Evolutionary conservation across 192 early-diverging fungal species (phyloP).

Genomic region (Entomortierella beljakovae): DNA sequence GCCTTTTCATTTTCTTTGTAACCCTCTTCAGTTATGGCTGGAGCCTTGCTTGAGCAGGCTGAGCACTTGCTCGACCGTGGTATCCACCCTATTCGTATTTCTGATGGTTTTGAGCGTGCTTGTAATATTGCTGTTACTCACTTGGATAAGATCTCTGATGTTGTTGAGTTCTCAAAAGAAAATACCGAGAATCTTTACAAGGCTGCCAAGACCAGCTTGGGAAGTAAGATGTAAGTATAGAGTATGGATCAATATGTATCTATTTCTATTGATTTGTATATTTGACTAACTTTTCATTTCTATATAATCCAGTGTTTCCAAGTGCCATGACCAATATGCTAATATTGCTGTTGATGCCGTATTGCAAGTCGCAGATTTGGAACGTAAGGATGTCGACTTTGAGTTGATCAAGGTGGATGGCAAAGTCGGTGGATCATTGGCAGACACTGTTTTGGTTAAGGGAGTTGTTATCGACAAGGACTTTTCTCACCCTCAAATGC

Average conservation of each 20-base stretch:
- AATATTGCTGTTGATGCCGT: constrained; percentile 99
- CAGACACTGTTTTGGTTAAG: constrained; percentile 92
- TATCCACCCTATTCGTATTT: constrained; percentile 98
- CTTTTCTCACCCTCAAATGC: constrained; percentile 99
- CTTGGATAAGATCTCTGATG: constrained; percentile 92
- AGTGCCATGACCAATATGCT: constrained; percentile 98
- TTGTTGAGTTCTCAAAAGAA: constrained; percentile 85
- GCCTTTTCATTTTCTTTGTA: neutral
- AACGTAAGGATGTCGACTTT: constrained; percentile 99
- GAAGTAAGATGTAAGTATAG: constrained; percentile 92
- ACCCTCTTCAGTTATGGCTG: constrained; percentile 99
- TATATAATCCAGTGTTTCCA: constrained; percentile 81
- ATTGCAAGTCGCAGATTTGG: constrained; percentile 96
- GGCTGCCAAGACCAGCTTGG: constrained; percentile 96
- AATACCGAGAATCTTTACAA: constrained; percentile 89
- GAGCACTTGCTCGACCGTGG: constrained; percentile 95
- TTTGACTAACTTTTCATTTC: neutral
- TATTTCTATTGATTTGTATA: neutral
- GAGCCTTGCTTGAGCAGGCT: constrained; percentile 96
- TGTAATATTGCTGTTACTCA: constrained; percentile 94
- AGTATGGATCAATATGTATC: neutral
- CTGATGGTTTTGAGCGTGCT: constrained; percentile 98
- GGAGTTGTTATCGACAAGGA: constrained; percentile 99
- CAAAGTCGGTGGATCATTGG: constrained; percentile 96
- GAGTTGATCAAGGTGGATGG: constrained; percentile 99